Evolutionary conservation across 805 yeast species (phyloP).

Genomic region (Metschnikowia colocasiae): DNA sequence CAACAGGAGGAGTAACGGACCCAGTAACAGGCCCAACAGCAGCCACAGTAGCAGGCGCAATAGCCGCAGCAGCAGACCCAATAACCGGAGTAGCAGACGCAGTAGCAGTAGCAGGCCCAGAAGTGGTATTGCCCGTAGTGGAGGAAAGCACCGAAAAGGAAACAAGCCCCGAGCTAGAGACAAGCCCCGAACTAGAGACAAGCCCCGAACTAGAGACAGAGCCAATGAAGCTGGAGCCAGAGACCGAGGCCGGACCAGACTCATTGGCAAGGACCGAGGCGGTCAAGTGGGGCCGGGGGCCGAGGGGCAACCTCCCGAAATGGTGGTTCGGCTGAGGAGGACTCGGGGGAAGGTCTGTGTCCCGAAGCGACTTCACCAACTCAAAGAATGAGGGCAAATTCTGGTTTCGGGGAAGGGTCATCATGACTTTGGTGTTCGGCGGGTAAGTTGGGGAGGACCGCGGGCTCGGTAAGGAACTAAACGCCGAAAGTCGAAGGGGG

Average conservation of each 20-base stretch:
- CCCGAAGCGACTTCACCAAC: constrained; percentile 12
- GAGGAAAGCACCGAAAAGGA: too few relatives aligned
- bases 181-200: too few relatives aligned
- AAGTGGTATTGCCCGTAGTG: too few relatives aligned
- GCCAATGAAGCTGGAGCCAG: too few relatives aligned
- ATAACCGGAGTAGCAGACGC: too few relatives aligned
- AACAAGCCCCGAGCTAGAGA: too few relatives aligned
- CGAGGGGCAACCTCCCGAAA: background rate
- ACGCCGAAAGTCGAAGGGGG: too few relatives aligned
- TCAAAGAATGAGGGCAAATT: constrained; percentile 17
- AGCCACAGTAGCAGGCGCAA: too few relatives aligned
- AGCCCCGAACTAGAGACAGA: too few relatives aligned
- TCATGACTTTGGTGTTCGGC: constrained; percentile 1
- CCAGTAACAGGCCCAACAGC: too few relatives aligned
- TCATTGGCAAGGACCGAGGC: background rate
- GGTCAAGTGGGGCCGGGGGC: background rate
- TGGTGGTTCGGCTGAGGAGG: background rate
- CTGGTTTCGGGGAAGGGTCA: constrained; percentile 4
- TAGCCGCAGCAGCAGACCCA: too few relatives aligned
- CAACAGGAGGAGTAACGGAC: background rate
- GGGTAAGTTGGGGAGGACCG: background rate
- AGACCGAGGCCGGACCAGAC: background rate
- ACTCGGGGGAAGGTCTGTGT: background rate
- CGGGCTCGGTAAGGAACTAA: background rate
- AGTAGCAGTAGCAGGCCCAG: too few relatives aligned